phyloP scores from a whole-genome alignment of 2,329 filamentous ascomycete species.

The Thermomyces lanuginosus region DNA sequence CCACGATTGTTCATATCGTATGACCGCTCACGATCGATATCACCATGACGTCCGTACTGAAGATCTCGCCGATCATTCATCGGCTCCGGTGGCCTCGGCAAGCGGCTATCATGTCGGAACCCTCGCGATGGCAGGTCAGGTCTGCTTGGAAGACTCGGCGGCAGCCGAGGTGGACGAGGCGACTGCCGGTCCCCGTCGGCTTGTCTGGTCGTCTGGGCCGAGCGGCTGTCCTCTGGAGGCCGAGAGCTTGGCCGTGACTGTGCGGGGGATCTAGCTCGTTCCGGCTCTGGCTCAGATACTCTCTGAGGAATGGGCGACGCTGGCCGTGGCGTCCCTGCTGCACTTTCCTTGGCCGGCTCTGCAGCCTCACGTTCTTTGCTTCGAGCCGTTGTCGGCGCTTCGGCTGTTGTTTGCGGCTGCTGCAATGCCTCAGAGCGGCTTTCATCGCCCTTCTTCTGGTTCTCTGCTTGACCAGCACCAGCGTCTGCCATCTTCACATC shows the following conservation, averaged over 20 bases:
- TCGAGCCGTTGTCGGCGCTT: neutral
- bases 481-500: slow-evolving; percentile 29
- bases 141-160: slow-evolving; percentile 21
- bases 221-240: slow-evolving; percentile 14
- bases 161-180: slow-evolving; percentile 14
- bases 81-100: slow-evolving; percentile 23
- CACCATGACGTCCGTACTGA: slow-evolving; percentile 19
- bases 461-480: too few relatives aligned
- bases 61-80: slow-evolving; percentile 22
- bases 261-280: slow-evolving; percentile 9
- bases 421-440: too few relatives aligned
- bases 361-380: neutral
- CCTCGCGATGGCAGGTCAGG: slow-evolving; percentile 18
- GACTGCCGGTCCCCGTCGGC: slow-evolving; percentile 24
- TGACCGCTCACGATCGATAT: slow-evolving; percentile 20
- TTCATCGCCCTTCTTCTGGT: too few relatives aligned
- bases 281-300: slow-evolving; percentile 1
- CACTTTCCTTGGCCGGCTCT: neutral
- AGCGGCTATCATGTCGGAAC: slow-evolving; percentile 21
- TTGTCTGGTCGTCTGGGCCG: slow-evolving; percentile 21
- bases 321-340: neutral
- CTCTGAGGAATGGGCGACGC: neutral
- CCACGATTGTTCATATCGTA: slow-evolving; percentile 23
- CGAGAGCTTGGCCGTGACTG: slow-evolving; percentile 14
- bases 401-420: too few relatives aligned